These are phyloP conservation scores for Neurospora sp. DNA, from an alignment of 2,329 filamentous ascomycete genomes.

Conservation along the genomic window DNA sequence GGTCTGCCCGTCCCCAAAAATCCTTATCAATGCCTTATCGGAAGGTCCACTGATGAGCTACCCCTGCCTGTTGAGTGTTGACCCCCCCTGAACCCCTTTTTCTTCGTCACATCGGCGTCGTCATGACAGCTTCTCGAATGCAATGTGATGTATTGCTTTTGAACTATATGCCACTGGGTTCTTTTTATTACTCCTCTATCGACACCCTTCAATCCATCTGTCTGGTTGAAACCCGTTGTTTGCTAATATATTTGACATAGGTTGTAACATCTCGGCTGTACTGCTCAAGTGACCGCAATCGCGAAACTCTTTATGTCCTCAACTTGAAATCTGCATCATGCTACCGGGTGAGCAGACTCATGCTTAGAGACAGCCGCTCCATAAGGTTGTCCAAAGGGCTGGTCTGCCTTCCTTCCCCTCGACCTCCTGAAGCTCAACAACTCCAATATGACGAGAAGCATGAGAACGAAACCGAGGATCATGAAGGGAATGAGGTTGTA, in stretches of 20 bases:
- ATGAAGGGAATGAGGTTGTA: conserved; percentile 27
- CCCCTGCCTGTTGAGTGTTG: not conserved
- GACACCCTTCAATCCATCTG: not conserved
- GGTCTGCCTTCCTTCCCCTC: not conserved
- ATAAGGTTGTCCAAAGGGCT: not conserved
- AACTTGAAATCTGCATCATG: not conserved
- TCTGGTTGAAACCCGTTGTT: not conserved
- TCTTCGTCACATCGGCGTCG: not conserved
- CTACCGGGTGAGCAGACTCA: not conserved
- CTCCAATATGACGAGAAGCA: conserved; percentile 7
- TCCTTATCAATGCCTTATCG: not conserved
- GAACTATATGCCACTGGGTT: not conserved
- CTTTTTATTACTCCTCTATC: not conserved
- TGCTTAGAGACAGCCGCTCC: not conserved
- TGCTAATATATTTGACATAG: not conserved
- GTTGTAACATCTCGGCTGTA: not conserved
- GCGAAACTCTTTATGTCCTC: not conserved
- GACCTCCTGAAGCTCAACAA: conserved; percentile 4
- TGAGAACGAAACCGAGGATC: conserved; percentile 9
- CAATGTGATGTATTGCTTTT: not conserved
- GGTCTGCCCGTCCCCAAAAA: not conserved
- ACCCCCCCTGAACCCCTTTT: not conserved
- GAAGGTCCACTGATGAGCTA: not conserved
- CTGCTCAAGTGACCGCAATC: not conserved
- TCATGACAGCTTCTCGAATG: not conserved